phyloP scores from a whole-genome alignment of 2,329 filamentous ascomycete genomes.

The Rosellinia necatrix region DNA sequence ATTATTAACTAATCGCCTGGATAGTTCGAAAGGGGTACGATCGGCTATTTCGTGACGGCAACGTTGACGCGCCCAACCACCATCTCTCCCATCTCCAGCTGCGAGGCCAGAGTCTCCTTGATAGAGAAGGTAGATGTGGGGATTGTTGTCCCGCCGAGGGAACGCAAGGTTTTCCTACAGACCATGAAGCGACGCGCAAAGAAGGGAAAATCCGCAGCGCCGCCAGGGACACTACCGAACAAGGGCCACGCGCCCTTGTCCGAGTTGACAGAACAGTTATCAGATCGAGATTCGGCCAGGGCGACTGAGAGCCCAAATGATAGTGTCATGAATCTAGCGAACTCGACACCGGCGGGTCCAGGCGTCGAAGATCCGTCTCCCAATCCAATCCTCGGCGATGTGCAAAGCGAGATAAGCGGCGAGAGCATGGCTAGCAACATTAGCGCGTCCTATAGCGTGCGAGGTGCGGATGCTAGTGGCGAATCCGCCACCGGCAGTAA shows the following conservation, averaged over 20 bases:
- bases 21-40: slow-evolving; percentile 93
- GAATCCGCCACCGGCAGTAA: slow-evolving; percentile 56
- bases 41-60: slow-evolving; percentile 88
- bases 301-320: slow-evolving; percentile 46
- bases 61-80: slow-evolving; percentile 88
- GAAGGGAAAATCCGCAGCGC: slow-evolving; percentile 59
- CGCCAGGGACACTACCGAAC: slow-evolving; percentile 48
- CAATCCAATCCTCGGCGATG: slow-evolving; percentile 42
- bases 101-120: slow-evolving; percentile 79
- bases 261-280: slow-evolving; percentile 46
- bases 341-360: slow-evolving; percentile 39
- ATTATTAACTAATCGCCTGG: slow-evolving; percentile 24
- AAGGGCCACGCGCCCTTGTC: slow-evolving; percentile 42
- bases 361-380: slow-evolving; percentile 44
- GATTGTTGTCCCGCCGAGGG: slow-evolving; percentile 71
- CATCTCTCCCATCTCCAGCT: slow-evolving; percentile 78
- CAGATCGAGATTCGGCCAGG: slow-evolving; percentile 46
- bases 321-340: slow-evolving; percentile 48
- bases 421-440: slow-evolving; percentile 72
- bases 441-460: slow-evolving; percentile 61
- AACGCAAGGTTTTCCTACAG: slow-evolving; percentile 84
- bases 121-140: slow-evolving; percentile 86
- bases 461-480: slow-evolving; percentile 50
- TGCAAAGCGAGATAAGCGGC: slow-evolving; percentile 70
- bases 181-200: slow-evolving; percentile 75